Evolutionary conservation across 306 rosid genomes (phyloP), one percentile per base, ranked within the genome.

Genomic region (Dryas octopetala): DNA sequence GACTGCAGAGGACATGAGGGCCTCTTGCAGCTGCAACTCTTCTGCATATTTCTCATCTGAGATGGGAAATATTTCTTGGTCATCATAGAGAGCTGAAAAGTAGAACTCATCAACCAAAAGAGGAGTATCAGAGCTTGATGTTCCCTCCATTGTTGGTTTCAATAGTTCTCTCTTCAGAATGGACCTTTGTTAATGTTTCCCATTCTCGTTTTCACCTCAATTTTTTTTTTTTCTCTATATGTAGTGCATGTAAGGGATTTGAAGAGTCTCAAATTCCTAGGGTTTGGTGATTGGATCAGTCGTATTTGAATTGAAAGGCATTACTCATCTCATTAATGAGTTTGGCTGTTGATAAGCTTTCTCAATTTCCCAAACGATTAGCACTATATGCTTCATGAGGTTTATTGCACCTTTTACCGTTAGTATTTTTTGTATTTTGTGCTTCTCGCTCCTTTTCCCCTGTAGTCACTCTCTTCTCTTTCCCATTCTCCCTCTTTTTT

Each of bases 41-140:
- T 81, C 75, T 2, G 93, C 97, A 48, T 86, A 89, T 64, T 73
- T 85, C 74, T 85, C 91, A 62, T 90, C 92, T 0, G 91, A 88
- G 62, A 91, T 79, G 41, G 89, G 94, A 53, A 85, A 84, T 28
- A 81, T 19, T n/a, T 85, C 80, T 7, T 82, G 79, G 5, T 62
- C 78, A 48, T 87, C 90, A 19, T 40, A 32, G 16, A 89, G 86
- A 14, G 85, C 91, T 60, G 85, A 79, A 47, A 89, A 87, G 85
- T 89, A 89, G 74, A 85, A 82, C 19, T 91, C 91, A 76, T 88
- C 96, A 10, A 82, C 90, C 43, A 65, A 71, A 73, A 28, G 47
- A 14, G 51, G 28, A 9, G 16, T 7, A 45, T 46, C 55, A 47
- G 76, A 73, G 58, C 48, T 60, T 60, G 76, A 73, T 47, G 49